phyloP scores from a whole-genome alignment of 805 yeast species.

The Alloascoidea africana region DNA sequence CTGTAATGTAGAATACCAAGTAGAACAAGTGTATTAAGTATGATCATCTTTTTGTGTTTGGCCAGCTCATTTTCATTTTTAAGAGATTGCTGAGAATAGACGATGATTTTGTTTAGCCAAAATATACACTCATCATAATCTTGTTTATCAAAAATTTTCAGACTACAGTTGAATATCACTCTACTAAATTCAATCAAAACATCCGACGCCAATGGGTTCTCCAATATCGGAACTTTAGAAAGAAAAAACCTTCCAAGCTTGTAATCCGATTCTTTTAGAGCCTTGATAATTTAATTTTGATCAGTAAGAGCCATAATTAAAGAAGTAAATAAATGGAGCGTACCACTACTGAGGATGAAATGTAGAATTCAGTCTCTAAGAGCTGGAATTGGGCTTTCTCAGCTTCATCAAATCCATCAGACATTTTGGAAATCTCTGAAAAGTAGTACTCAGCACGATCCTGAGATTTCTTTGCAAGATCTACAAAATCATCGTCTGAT shows the following conservation, averaged over 20 bases:
- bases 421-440: neutral
- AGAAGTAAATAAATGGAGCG: neutral
- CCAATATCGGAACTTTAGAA: neutral
- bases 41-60: too few relatives aligned
- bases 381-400: neutral
- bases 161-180: neutral
- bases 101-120: neutral
- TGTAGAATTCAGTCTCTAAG: neutral
- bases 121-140: neutral
- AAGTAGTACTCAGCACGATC: neutral
- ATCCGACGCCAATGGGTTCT: neutral
- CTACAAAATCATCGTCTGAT: neutral
- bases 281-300: neutral
- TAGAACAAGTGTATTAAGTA: too few relatives aligned
- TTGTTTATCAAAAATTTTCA: neutral
- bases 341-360: neutral
- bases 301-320: neutral
- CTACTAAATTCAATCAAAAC: neutral
- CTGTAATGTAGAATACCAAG: too few relatives aligned
- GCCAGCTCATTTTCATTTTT: too few relatives aligned
- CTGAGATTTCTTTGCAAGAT: neutral
- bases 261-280: neutral
- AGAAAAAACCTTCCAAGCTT: neutral
- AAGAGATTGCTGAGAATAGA: neutral
- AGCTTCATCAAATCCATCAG: neutral